A percentile compares a stretch with the other conserved stretches of the same genome.
These are phyloP conservation scores for Podospora bellae-mahoneyi DNA, from an alignment of 495 filamentous ascomycete species.

Conservation along the genomic window DNA sequence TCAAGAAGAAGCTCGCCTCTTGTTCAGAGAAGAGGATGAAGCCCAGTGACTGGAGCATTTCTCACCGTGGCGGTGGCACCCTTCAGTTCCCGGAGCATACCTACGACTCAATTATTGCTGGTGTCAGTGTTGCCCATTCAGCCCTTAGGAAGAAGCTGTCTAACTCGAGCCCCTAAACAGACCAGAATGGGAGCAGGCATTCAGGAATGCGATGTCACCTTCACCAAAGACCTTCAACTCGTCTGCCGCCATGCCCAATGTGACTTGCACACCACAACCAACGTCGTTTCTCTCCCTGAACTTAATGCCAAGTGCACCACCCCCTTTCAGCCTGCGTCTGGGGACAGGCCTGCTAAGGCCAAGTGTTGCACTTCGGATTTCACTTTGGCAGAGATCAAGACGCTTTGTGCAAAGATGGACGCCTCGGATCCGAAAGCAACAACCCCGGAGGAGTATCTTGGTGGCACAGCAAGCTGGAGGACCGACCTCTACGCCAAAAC, in stretches of 20 bases:
- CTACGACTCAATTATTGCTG: constrained; percentile 49
- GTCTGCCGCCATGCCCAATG: constrained; percentile 63
- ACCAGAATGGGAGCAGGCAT: constrained; percentile 61
- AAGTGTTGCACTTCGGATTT: constrained; percentile 64
- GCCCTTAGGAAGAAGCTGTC: background rate
- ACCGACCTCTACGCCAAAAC: constrained; percentile 55
- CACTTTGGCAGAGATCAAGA: constrained; percentile 56
- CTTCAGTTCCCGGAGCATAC: constrained; percentile 63
- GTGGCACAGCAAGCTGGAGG: constrained; percentile 52
- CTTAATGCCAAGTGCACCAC: constrained; percentile 59
- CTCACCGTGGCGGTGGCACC: constrained; percentile 56
- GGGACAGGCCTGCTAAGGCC: constrained; percentile 43
- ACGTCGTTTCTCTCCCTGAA: constrained; percentile 55
- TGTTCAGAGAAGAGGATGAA: constrained; percentile 47
- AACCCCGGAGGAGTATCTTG: constrained; percentile 50
- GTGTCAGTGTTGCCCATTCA: constrained; percentile 22
- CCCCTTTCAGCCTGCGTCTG: constrained; percentile 51
- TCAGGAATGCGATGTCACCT: constrained; percentile 61
- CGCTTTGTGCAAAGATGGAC: constrained; percentile 62
- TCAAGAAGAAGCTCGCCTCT: constrained; percentile 53
- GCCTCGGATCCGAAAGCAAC: constrained; percentile 52
- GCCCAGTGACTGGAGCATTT: constrained; percentile 50
- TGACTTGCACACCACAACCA: constrained; percentile 62
- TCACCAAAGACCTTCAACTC: constrained; percentile 57
- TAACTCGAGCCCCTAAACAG: constrained; percentile 9